Evolutionary conservation across 2,329 filamentous ascomycete species (phyloP), one percentile per base, ranked within the genome.

Genomic region (Emergomyces pasteurianus): DNA sequence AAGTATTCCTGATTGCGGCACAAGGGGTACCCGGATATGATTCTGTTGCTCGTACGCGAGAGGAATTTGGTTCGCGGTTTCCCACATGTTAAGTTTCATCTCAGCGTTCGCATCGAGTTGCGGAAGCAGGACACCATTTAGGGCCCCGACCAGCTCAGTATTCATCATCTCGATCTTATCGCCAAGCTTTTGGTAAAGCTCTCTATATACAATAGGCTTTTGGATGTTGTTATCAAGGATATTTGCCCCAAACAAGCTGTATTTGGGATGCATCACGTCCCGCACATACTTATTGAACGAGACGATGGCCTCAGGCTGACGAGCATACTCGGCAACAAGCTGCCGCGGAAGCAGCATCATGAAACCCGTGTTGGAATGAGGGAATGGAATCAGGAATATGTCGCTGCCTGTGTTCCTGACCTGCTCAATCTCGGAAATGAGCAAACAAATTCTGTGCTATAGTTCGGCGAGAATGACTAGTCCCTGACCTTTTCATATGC

Each of bases 1-100:
- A 63, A 50, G 54, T 62, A 66, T 52, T 65, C 63, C 34, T 66
- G 59, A 26, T 66, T 62, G 21, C 61, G 59, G 42, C 63, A 65
- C 0, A 66, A 55, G 18, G 61, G 62, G 49, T 62, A 61, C 23
- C 63, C 60, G 14, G 54, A 40, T 42, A 66, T 63, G 43, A 65
- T 62, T 46, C 64, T 56, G 58, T 63, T 57, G 43, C 56, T 58
- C 21, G 42, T 58, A n/a, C 40, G 56, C 1, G 56, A 31, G 38
- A 65, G 38, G 40, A 65, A 57, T 14, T 58, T 52, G 34, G 42
- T 64, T n/a, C 23, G 62, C 58, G 4, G 62, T 62, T 31, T 65
- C 63, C 63, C 63, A 65, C 60, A 64, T 62, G 23, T 63, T 63
- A 46, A 62, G 47, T n/a, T 54, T 55, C 26, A 61, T 54, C 36